phyloP scores from a whole-genome alignment of 2,329 filamentous ascomycete species.

The Blastomyces percursus region DNA sequence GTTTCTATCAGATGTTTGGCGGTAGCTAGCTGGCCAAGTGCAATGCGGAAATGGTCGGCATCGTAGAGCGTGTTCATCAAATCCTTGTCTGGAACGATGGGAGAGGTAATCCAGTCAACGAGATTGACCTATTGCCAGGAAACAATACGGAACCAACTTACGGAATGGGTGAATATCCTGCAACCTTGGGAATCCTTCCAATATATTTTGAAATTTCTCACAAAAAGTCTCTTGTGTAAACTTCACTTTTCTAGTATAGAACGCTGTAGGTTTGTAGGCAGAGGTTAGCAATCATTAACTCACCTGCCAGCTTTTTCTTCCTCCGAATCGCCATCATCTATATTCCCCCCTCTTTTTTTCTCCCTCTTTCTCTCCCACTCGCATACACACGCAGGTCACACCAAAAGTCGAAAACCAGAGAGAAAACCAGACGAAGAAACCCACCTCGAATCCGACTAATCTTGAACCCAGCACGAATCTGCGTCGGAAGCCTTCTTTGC shows the following conservation, averaged over 20 bases:
- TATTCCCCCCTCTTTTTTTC: not conserved
- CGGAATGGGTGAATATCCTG: conserved; percentile 94
- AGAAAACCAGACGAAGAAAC: not conserved
- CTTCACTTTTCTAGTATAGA: conserved; percentile 97
- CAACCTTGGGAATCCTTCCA: conserved; percentile 85
- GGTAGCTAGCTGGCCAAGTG: conserved; percentile 88
- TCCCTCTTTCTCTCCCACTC: not conserved
- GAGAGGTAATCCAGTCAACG: conserved; percentile 12
- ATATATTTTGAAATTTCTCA: conserved; percentile 82
- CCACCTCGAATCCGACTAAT: conserved; percentile 74
- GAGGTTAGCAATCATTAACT: conserved; percentile 19
- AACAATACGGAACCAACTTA: conserved; percentile 32
- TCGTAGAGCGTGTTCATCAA: conserved; percentile 97
- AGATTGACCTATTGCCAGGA: conserved; percentile 1
- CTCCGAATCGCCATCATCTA: not conserved
- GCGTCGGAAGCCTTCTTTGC: conserved; percentile 83
- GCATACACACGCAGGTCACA: too few species aligned
- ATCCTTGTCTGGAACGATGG: conserved; percentile 49
- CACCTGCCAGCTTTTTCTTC: not conserved
- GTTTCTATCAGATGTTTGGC: conserved; percentile 96
- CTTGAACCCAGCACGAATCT: conserved; percentile 92
- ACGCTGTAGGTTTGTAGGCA: conserved; percentile 42
- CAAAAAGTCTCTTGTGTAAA: conserved; percentile 94
- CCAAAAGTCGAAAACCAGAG: not conserved
- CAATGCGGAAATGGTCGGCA: conserved; percentile 95